Percentiles rank a stretch among this genome's conserved stretches.
phyloP scores from a whole-genome alignment of 2,329 filamentous ascomycete species.

The Cladosporium velox region DNA sequence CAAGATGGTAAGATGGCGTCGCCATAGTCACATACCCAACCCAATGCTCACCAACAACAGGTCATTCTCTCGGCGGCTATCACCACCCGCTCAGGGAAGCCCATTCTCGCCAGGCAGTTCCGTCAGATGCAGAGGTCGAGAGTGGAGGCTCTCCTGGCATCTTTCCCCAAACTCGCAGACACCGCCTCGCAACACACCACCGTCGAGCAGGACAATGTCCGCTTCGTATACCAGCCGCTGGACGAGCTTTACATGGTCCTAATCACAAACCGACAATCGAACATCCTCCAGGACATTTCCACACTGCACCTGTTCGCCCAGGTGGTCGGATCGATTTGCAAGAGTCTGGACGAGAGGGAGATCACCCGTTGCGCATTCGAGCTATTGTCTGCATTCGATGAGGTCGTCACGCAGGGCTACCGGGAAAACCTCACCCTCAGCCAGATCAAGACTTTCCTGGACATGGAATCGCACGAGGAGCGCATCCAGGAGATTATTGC shows the following conservation, averaged over 20 bases:
- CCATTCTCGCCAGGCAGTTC: conserved; percentile 96
- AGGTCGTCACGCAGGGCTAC: conserved; percentile 93
- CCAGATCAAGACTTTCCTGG: conserved; percentile 98
- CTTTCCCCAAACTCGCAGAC: conserved; percentile 96
- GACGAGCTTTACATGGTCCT: conserved; percentile 99
- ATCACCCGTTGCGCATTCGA: conserved; percentile 95
- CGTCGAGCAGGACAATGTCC: conserved; percentile 98
- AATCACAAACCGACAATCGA: conserved; percentile 98
- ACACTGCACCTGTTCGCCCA: conserved; percentile 97
- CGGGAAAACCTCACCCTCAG: conserved; percentile 92
- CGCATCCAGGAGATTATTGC: conserved; percentile 96
- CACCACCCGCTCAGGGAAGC: conserved; percentile 97
- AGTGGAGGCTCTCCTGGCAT: conserved; percentile 93
- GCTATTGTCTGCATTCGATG: conserved; percentile 92
- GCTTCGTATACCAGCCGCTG: conserved; percentile 97
- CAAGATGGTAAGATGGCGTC: conserved; percentile 13
- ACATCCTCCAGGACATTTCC: conserved; percentile 98
- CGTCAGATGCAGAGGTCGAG: conserved; percentile 95
- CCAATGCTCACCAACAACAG: conserved; percentile 49
- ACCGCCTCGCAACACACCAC: conserved; percentile 96
- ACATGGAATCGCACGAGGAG: conserved; percentile 99
- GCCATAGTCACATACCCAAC: neutral
- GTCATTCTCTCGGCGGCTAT: conserved; percentile 98
- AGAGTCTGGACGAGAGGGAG: conserved; percentile 91
- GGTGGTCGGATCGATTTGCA: conserved; percentile 95